phyloP scores from a whole-genome alignment of 2,329 filamentous ascomycete genomes.

The Epichloe gansuensis region DNA sequence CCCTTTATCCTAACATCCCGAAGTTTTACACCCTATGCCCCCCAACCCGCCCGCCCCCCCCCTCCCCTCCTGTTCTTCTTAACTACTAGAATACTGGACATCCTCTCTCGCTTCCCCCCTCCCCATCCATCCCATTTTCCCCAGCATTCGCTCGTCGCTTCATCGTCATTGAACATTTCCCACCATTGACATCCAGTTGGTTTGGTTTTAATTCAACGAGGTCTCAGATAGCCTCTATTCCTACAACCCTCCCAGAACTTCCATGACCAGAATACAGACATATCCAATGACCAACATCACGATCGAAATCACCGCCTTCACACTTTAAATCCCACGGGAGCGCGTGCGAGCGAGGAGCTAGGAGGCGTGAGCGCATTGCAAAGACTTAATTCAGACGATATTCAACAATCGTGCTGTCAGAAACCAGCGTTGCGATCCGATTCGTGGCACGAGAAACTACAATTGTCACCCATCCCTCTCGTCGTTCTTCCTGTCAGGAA shows the following conservation, averaged over 20 bases:
- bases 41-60: neutral
- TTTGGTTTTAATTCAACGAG: conserved; percentile 14
- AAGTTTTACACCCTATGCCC: conserved; percentile 4
- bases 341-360: conserved; percentile 45
- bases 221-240: conserved; percentile 18
- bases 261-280: conserved; percentile 28
- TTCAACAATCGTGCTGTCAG: conserved; percentile 44
- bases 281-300: conserved; percentile 40
- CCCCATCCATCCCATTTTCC: conserved; percentile 10
- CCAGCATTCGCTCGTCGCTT: conserved; percentile 12
- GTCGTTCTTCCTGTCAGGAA: conserved; percentile 12
- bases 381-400: conserved; percentile 31
- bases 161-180: conserved; percentile 7
- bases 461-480: conserved; percentile 10
- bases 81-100: conserved; percentile 7
- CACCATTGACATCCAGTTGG: conserved; percentile 14
- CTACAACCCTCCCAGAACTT: conserved; percentile 23
- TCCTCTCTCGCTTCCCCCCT: conserved; percentile 13
- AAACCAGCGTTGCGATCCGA: conserved; percentile 15
- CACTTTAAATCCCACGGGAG: conserved; percentile 61
- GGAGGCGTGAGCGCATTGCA: conserved; percentile 21
- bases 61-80: conserved; percentile 8
- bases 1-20: conserved; percentile 9
- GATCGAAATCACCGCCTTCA: conserved; percentile 42
- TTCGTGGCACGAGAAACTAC: conserved; percentile 8